Evolutionary conservation across 2,329 filamentous ascomycete genomes (phyloP).

Genomic region (Sclerotinia trifoliorum): DNA sequence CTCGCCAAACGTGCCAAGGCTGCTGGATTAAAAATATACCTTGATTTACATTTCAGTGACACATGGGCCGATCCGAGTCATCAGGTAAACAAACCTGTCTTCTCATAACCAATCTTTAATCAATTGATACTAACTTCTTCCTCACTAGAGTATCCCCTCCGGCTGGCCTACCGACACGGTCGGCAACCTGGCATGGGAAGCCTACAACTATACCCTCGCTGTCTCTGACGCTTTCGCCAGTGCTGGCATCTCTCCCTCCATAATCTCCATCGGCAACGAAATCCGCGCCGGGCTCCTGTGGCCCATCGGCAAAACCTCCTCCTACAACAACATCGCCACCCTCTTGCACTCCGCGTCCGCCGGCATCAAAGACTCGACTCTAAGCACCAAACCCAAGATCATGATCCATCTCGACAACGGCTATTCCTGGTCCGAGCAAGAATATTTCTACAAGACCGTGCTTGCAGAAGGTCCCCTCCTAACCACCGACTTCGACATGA

Average conservation of each 20-base stretch:
- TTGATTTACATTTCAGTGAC: slow-evolving; percentile 67
- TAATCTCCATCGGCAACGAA: slow-evolving; percentile 73
- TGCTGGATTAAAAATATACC: slow-evolving; percentile 55
- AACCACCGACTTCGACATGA: slow-evolving; percentile 63
- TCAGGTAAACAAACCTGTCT: slow-evolving; percentile 45
- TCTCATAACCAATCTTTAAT: neutral
- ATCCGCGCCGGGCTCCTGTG: slow-evolving; percentile 67
- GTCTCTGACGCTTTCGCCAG: slow-evolving; percentile 60
- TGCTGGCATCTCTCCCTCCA: slow-evolving; percentile 54
- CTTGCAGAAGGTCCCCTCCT: slow-evolving; percentile 51
- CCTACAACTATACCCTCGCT: slow-evolving; percentile 68
- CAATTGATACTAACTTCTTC: slow-evolving; percentile 9
- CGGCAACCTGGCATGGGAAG: slow-evolving; percentile 55
- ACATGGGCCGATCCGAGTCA: slow-evolving; percentile 68
- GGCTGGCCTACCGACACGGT: slow-evolving; percentile 62
- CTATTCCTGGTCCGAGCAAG: slow-evolving; percentile 67
- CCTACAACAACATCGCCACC: slow-evolving; percentile 58
- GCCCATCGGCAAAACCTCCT: slow-evolving; percentile 57
- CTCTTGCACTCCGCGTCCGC: slow-evolving; percentile 63
- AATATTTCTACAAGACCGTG: slow-evolving; percentile 58
- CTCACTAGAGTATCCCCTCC: slow-evolving; percentile 50
- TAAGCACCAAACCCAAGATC: slow-evolving; percentile 60
- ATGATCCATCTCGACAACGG: slow-evolving; percentile 75
- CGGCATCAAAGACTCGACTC: slow-evolving; percentile 62
- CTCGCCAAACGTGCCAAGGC: slow-evolving; percentile 64